A percentile compares a stretch with the other conserved stretches of the same genome.
Evolutionary conservation across 805 yeast species (phyloP).

Genomic region (Pichia pseudocactophila): DNA sequence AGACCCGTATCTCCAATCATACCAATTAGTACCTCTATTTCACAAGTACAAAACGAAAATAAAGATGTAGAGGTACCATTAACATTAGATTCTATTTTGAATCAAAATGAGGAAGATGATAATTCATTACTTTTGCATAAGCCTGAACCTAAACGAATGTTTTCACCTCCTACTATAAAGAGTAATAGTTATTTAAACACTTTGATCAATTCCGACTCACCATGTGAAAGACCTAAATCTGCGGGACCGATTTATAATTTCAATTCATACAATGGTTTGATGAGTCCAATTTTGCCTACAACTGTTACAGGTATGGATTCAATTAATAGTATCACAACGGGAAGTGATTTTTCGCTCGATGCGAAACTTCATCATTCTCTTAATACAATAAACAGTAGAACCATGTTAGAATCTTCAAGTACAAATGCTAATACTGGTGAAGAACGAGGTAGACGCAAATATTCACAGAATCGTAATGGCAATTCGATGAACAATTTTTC

Average conservation of each 20-base stretch:
- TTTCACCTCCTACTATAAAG: constrained; percentile 9
- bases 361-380: constrained; percentile 24
- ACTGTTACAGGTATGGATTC: constrained; percentile 12
- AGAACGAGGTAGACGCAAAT: constrained; percentile 11
- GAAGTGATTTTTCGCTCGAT: constrained; percentile 16
- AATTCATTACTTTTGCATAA: not conserved
- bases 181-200: constrained; percentile 9
- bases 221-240: constrained; percentile 33
- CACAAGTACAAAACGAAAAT: constrained; percentile 1
- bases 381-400: constrained; percentile 21
- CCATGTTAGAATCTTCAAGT: constrained; percentile 17
- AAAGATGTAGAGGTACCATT: constrained; percentile 23
- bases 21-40: constrained; percentile 17
- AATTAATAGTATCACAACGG: constrained; percentile 21
- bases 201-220: not conserved
- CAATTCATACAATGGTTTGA: not conserved
- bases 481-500: not conserved
- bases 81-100: constrained; percentile 32
- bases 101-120: constrained; percentile 13
- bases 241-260: constrained; percentile 32
- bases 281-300: constrained; percentile 10
- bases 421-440: not conserved
- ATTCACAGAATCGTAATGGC: constrained; percentile 6
- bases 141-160: constrained; percentile 8
- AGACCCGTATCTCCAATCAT: constrained; percentile 28